Conservation (phyloP, 208 protist species). For the Acanthamoeba sp. region DNA sequence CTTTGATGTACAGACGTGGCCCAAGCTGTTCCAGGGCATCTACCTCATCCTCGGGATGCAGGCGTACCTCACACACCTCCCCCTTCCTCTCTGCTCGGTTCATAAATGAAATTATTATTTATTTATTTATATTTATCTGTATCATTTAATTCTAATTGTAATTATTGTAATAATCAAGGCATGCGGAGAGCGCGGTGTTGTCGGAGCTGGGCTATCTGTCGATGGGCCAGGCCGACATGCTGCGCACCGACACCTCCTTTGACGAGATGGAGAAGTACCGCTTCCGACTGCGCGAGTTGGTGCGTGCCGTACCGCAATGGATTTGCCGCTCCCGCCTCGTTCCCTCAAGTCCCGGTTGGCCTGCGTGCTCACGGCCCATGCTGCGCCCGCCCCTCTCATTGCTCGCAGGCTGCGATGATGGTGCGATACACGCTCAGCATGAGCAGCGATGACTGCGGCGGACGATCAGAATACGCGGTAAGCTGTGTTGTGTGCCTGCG, state of each 20-base stretch:
- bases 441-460: conserved; percentile 74
- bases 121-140: not conserved
- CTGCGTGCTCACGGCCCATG: too few species aligned
- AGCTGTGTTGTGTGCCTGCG: not conserved
- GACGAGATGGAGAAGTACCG: conserved; percentile 66
- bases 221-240: conserved; percentile 56
- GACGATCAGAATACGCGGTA: conserved; percentile 68
- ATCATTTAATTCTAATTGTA: not conserved
- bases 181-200: conserved; percentile 68
- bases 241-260: conserved; percentile 53
- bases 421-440: conserved; percentile 66
- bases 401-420: conserved; percentile 61
- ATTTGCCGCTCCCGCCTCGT: not conserved
- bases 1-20: conserved; percentile 57
- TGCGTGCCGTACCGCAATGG: too few species aligned
- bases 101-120: not conserved
- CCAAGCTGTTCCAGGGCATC: conserved; percentile 71
- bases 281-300: conserved; percentile 35
- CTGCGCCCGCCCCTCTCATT: not conserved
- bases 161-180: not conserved
- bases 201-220: conserved; percentile 58
- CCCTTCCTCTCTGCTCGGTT: too few species aligned
- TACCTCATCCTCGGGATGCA: conserved; percentile 57
- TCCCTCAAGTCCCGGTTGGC: too few species aligned
- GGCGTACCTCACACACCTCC: not conserved